Evolutionary conservation across 1,284 basidiomycete species (phyloP), one percentile per base, ranked within the genome.

Genomic region (Gymnopus androsaceus): DNA sequence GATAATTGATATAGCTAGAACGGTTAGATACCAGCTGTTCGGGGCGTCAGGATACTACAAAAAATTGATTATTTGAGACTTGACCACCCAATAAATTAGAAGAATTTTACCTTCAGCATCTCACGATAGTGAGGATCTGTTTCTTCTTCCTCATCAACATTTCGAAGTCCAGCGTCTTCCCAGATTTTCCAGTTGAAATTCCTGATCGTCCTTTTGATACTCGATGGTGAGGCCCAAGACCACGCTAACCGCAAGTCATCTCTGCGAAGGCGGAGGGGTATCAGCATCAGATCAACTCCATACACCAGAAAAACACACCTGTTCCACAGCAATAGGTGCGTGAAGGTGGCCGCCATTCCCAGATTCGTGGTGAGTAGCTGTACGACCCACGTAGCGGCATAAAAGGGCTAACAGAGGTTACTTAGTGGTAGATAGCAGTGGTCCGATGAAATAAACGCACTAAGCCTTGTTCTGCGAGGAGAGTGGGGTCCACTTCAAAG

Each of bases 21-120:
- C 69, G 15, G 69, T 60, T 23, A 76, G 64, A 68, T 84, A 87
- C 83, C 84, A 85, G 79, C 80, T 84, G 69, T 78, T 78, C 3
- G 83, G 83, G 3, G 83, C 81, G 58, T 81, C 80, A 47, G 72
- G 71, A 69, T 85, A 86, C 64, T 68, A 50, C n/a, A 25, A 21
- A 30, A 30, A 11, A n/a, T 33, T 33, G 31, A 11, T 11, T 49
- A 12, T 66, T 47, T 36, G 4, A 17, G n/a, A 17, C 11, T 2
- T 17, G 21, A 41, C 3, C 17, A 38, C 37, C 28, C 11, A 41
- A 23, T 14, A 14, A 14, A 7, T 3, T 23, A n/a, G 5, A 11
- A 28, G 14, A 40, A 8, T 25, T 14, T 42, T 23, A 42, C 40
- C 40, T 42, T 42, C 15, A 42, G 21, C 56, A 56, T 41, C 59